phyloP scores from a whole-genome alignment of 2,329 filamentous ascomycete genomes.

The Cladobotryum protrusum region DNA sequence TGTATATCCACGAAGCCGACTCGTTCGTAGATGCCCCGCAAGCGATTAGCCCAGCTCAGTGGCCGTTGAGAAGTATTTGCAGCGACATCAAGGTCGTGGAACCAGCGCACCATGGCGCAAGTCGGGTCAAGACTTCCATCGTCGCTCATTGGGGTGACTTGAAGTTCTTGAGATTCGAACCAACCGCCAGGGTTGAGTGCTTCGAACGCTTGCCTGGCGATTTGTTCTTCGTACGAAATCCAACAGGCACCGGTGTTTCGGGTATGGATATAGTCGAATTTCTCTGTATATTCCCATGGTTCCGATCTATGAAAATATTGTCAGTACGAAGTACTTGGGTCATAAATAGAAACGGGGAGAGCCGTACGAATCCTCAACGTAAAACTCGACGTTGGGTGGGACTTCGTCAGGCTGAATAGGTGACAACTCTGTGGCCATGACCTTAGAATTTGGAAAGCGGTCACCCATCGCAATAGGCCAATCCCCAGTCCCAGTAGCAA shows the following conservation, averaged over 20 bases:
- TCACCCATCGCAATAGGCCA: slow-evolving; percentile 65
- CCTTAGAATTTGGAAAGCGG: slow-evolving; percentile 49
- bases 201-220: slow-evolving; percentile 47
- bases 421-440: slow-evolving; percentile 61
- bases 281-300: slow-evolving; percentile 46
- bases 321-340: slow-evolving; percentile 1
- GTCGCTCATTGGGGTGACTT: slow-evolving; percentile 34
- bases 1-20: slow-evolving; percentile 51
- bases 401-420: slow-evolving; percentile 61
- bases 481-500: slow-evolving; percentile 43
- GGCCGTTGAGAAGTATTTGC: slow-evolving; percentile 32
- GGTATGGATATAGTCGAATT: slow-evolving; percentile 50
- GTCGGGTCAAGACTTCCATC: slow-evolving; percentile 37
- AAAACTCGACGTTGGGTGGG: slow-evolving; percentile 68
- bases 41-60: slow-evolving; percentile 26
- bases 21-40: slow-evolving; percentile 35
- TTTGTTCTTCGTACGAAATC: slow-evolving; percentile 39
- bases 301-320: slow-evolving; percentile 32
- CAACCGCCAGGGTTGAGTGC: slow-evolving; percentile 46
- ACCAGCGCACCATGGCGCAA: slow-evolving; percentile 34
- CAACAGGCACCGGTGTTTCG: slow-evolving; percentile 45
- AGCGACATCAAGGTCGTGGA: slow-evolving; percentile 34
- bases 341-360: neutral
- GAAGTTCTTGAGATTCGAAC: slow-evolving; percentile 48
- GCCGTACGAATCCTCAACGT: slow-evolving; percentile 56